These are phyloP conservation scores for Triticum turgidum DNA, from an alignment of 176 grass and related monocot genomes.

Conservation along the genomic window DNA sequence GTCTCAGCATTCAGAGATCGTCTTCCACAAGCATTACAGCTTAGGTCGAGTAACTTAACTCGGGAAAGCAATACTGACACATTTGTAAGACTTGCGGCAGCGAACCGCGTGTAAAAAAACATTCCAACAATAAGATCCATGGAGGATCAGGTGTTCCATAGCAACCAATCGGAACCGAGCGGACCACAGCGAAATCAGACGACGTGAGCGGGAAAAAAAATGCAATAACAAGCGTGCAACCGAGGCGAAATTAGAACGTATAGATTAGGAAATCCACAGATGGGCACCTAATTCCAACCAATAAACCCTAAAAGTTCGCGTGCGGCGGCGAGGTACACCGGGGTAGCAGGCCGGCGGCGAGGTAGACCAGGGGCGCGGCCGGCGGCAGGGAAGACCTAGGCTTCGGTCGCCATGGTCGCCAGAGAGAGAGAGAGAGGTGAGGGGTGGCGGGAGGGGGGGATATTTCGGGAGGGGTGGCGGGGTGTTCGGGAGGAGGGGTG, in stretches of 20 bases:
- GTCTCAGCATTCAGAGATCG: background rate
- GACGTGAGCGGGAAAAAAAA: background rate
- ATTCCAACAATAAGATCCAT: background rate
- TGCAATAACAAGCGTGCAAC: background rate
- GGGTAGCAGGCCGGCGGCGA: background rate
- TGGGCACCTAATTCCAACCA: background rate
- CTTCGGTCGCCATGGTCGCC: no score
- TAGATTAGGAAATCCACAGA: background rate
- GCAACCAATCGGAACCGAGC: background rate
- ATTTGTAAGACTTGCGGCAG: background rate
- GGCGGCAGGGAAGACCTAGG: no score
- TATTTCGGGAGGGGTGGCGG: no score
- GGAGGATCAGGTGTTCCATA: background rate
- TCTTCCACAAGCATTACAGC: background rate
- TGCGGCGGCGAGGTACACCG: no score
- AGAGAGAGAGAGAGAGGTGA: no score
- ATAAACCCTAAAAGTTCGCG: constrained; percentile 2
- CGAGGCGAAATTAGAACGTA: background rate
- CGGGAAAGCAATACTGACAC: background rate
- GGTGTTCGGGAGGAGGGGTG: no score
- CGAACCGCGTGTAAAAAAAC: constrained; percentile 8
- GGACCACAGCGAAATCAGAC: background rate
- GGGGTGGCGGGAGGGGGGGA: no score
- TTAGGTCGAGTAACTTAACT: background rate
- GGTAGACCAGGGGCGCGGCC: no score